phyloP scores from a whole-genome alignment of 2,329 filamentous ascomycete genomes.

The Phialophora chinensis region DNA sequence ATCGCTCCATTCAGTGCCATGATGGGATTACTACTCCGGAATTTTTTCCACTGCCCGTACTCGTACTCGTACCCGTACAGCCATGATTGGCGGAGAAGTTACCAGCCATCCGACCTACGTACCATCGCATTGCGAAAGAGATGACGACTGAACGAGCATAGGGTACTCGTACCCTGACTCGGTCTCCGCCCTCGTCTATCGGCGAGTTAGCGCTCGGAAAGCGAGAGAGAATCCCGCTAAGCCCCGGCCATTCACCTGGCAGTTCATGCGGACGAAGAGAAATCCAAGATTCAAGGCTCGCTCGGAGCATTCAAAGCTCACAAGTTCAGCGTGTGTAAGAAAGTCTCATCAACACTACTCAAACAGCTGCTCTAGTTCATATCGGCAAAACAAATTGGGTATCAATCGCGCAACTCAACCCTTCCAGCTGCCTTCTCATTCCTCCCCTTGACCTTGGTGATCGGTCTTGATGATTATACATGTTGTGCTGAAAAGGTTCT shows the following conservation, averaged over 20 bases:
- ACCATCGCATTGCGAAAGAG: no score
- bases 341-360: neutral
- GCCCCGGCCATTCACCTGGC: no score
- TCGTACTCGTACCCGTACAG: neutral
- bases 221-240: no score
- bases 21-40: no score
- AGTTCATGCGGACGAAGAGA: no score
- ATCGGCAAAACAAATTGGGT: conserved; percentile 15
- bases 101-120: no score
- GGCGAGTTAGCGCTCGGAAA: no score
- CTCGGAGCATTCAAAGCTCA: neutral
- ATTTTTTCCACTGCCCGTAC: neutral
- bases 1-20: neutral
- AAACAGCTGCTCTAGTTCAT: neutral
- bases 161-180: no score
- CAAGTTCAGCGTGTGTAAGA: neutral
- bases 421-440: neutral
- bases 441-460: neutral
- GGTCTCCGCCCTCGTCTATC: no score
- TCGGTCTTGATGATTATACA: neutral
- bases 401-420: conserved; percentile 15
- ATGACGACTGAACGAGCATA: no score
- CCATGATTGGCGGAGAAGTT: no score
- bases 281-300: no score
- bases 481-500: neutral